These are phyloP conservation scores for Camellia granthamiana DNA, from an alignment of 148 eudicot genomes.

Conservation along the genomic window DNA sequence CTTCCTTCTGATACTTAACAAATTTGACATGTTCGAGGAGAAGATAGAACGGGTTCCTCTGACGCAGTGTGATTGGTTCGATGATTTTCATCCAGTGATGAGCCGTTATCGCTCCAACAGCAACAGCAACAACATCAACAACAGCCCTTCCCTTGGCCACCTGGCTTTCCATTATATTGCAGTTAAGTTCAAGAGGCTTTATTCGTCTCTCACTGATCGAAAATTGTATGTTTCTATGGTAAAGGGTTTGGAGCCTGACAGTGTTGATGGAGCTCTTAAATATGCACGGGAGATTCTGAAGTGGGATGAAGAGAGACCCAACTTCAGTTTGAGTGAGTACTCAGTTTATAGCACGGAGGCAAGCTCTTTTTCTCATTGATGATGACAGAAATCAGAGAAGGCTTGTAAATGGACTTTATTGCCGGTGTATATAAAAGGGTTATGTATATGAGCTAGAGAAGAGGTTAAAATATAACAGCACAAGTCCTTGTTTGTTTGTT, in stretches of 20 bases:
- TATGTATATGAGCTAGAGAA: slow-evolving; percentile 3
- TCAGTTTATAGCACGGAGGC: slow-evolving; percentile 70
- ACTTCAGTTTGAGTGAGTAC: slow-evolving; percentile 65
- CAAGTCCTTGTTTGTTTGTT: neutral
- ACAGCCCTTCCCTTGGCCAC: slow-evolving; percentile 72
- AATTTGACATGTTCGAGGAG: slow-evolving; percentile 76
- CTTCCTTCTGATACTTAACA: slow-evolving; percentile 76
- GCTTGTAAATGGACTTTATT: slow-evolving; percentile 9
- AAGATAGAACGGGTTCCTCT: slow-evolving; percentile 76
- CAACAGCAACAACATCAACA: slow-evolving; percentile 54
- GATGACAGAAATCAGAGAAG: slow-evolving; percentile 12
- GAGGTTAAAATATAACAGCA: neutral
- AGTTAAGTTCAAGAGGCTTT: slow-evolving; percentile 89
- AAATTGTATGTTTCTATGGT: slow-evolving; percentile 74
- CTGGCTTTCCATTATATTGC: slow-evolving; percentile 83
- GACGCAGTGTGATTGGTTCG: slow-evolving; percentile 80
- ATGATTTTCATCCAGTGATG: slow-evolving; percentile 78
- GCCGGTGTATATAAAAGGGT: slow-evolving; percentile 20
- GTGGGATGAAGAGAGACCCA: slow-evolving; percentile 89
- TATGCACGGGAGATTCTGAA: slow-evolving; percentile 82
- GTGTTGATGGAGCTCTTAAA: slow-evolving; percentile 73
- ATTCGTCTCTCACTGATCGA: slow-evolving; percentile 59
- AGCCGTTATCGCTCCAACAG: slow-evolving; percentile 49
- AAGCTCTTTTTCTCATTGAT: slow-evolving; percentile 53
- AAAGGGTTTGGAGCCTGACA: slow-evolving; percentile 74